Base-by-base conservation (phyloP, 108 stramenopile species). In the Nitzschia sp. region DNA sequence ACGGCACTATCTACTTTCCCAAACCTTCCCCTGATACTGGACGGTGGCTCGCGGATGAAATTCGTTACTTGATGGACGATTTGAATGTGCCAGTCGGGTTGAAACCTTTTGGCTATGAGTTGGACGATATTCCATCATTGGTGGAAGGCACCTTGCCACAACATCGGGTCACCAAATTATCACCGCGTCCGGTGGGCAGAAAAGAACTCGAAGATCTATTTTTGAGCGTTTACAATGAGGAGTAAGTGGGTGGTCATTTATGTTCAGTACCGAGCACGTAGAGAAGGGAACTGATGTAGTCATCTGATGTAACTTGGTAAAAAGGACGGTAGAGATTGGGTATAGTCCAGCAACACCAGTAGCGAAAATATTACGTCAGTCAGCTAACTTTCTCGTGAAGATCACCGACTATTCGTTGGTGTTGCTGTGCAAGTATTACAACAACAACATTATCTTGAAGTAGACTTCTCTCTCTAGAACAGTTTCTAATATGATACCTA, bases 121-220 rank as follows among this genome's bases (percentile, higher is more conserved):
- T 69, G 30, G 53, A 46, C 1, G 77, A 82, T 52, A 62, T 82
- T 36, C 76, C 77, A 26, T 72, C 66, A 19, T 58, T 82, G 53
- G 81, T 77, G 6, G 57, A 72, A 56, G 77, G 77, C 22, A 82
- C 81, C 19, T 53, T 82, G 63, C 81, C 81, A n/a, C 77, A 78
- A 56, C 81, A 82, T 58, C 76, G 80, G 23, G 81, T 82, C 29
- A 82, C 77, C 44, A 82, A 82, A 46, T 34, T 82, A 15, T 77
- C 78, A n/a, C 81, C 81, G 16, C 69, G 78, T 29, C 73, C 77
- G 1, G 81, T 82, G 25, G 77, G 66, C 16, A 45, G 52, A 28
- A 46, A 67, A 19, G 69, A 82, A 33, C 34, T 82, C 34, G 73
- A 69, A 22, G 48, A 59, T 15, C 53, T 82, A 45, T 82, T 82